Evolutionary conservation across 2,329 filamentous ascomycete species (phyloP).

Genomic region (Penicillium sp.): DNA sequence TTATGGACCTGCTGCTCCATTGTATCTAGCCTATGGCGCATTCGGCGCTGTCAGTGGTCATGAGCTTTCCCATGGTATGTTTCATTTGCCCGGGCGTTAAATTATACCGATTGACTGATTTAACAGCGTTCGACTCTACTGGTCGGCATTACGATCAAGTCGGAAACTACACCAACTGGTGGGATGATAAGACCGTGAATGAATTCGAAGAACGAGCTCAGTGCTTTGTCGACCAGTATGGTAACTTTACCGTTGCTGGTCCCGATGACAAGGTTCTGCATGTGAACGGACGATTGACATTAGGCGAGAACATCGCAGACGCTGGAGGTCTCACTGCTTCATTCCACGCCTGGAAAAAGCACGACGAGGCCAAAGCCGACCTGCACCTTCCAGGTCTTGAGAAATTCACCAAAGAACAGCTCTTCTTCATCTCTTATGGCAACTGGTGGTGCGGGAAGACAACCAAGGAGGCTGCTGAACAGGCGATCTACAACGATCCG

Average conservation of each 20-base stretch:
- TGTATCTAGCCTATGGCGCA: slow-evolving; percentile 68
- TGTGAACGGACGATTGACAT: slow-evolving; percentile 63
- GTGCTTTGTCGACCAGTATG: slow-evolving; percentile 70
- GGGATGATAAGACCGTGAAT: slow-evolving; percentile 60
- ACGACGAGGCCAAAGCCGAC: slow-evolving; percentile 54
- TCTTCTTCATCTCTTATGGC: slow-evolving; percentile 68
- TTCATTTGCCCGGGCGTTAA: background rate
- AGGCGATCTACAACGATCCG: slow-evolving; percentile 62
- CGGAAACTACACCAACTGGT: slow-evolving; percentile 68
- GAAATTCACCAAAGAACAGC: slow-evolving; percentile 64
- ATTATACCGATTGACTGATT: slow-evolving; percentile 5
- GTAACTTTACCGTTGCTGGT: slow-evolving; percentile 59
- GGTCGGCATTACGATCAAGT: slow-evolving; percentile 66
- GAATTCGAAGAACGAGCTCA: slow-evolving; percentile 61
- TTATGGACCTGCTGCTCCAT: slow-evolving; percentile 58
- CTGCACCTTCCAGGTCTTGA: slow-evolving; percentile 61
- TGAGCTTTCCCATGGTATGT: slow-evolving; percentile 62
- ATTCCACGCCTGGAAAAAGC: slow-evolving; percentile 66
- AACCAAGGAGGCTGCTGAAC: slow-evolving; percentile 59
- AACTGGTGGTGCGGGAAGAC: slow-evolving; percentile 69
- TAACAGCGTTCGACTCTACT: slow-evolving; percentile 63
- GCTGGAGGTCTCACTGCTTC: slow-evolving; percentile 65
- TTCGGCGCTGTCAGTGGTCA: slow-evolving; percentile 69
- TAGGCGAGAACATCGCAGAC: slow-evolving; percentile 73
- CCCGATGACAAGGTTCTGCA: slow-evolving; percentile 59